Evolutionary conservation across 169 alveolate genomes (phyloP).

Genomic region (Eimeria mitis): DNA sequence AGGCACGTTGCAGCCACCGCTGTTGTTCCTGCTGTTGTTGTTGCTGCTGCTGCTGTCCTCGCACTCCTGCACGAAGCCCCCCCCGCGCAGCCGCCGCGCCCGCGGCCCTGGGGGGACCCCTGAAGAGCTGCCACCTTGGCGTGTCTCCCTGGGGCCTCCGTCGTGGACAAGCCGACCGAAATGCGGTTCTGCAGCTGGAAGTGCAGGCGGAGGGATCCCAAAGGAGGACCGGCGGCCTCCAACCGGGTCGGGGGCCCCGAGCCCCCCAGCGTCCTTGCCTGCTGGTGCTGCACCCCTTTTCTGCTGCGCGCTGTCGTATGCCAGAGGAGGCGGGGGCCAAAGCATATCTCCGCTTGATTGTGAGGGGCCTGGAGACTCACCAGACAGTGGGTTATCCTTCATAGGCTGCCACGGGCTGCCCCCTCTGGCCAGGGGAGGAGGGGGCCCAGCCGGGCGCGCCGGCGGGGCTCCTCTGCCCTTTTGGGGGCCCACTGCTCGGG

Average conservation of each 20-base stretch:
- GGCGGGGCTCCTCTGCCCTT: constrained; percentile 41
- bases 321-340: constrained; percentile 21
- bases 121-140: neutral
- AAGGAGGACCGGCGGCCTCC: constrained; percentile 2
- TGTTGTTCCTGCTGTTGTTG: neutral
- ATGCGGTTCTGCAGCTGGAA: neutral
- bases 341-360: neutral
- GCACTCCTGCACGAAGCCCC: constrained; percentile 15
- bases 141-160: constrained; percentile 25
- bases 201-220: constrained; percentile 4
- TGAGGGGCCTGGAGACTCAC: neutral
- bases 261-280: neutral
- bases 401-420: constrained; percentile 5
- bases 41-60: constrained; percentile 4
- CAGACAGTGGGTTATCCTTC: neutral
- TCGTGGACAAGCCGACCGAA: constrained; percentile 16
- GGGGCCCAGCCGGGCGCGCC: neutral
- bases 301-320: constrained; percentile 63
- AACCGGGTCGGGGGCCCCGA: neutral
- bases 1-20: neutral
- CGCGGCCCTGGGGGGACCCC: constrained; percentile 11
- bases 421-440: neutral
- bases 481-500: constrained; percentile 18
- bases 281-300: neutral
- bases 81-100: neutral